A percentile compares a stretch with the other conserved stretches of the same genome.
Conservation (phyloP, 805 yeast genomes). For the Candida berthetii region DNA sequence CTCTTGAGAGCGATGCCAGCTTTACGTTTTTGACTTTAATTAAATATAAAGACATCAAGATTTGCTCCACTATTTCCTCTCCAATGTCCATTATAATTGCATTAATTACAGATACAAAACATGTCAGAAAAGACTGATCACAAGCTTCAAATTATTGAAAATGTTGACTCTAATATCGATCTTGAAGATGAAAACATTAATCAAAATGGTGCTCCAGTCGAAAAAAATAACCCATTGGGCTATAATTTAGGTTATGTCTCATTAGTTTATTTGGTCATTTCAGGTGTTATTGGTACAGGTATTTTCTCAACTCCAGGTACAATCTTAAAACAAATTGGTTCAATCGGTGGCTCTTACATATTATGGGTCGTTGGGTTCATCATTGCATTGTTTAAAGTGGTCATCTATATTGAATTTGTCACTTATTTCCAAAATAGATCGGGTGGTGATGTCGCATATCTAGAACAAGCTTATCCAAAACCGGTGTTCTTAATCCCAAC, state of each 20-base stretch:
- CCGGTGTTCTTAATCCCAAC: conserved; percentile 30
- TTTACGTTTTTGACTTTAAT: too few species aligned
- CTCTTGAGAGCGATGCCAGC: too few species aligned
- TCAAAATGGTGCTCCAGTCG: conserved; percentile 34
- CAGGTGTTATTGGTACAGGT: conserved; percentile 55
- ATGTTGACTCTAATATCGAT: too few species aligned
- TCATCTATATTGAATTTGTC: conserved; percentile 34
- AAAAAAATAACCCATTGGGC: conserved; percentile 30
- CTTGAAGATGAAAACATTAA: conserved; percentile 8
- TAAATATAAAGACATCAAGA: too few species aligned
- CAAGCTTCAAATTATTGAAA: too few species aligned
- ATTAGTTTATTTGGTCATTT: conserved; percentile 45
- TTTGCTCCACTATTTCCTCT: too few species aligned
- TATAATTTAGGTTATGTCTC: conserved; percentile 40
- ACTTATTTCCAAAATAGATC: conserved; percentile 30
- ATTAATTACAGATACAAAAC: too few species aligned
- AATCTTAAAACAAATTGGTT: conserved; percentile 35
- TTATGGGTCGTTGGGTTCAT: conserved; percentile 37
- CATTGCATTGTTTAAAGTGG: conserved; percentile 29
- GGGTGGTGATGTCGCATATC: conserved; percentile 32
- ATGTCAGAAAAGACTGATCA: too few species aligned
- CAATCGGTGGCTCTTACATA: conserved; percentile 36
- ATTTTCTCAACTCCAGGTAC: conserved; percentile 47
- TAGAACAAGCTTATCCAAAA: conserved; percentile 31
- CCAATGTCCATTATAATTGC: too few species aligned